Base-by-base conservation (phyloP, 768 basidiomycete species). In the Suillus variegatus region DNA sequence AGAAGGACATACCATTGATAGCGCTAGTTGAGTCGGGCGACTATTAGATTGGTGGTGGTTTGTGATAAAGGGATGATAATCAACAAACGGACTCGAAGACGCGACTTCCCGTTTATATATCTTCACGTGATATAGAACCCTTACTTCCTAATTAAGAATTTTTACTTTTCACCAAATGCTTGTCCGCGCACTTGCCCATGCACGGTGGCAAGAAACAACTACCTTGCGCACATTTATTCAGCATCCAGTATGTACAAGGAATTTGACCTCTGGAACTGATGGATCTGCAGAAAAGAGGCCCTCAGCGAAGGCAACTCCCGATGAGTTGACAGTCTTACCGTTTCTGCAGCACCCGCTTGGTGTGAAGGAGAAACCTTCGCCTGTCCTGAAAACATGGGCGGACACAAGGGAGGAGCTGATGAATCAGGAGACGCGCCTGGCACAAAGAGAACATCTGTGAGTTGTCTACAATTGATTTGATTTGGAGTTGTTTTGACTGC, bases 321-420 rank as follows among this genome's bases (percentile, higher is more conserved):
- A 35, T 43, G 67, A 70, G 46, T 60, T 65, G 55, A 69, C 73
- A 28, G 20, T 3, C 9, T 73, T 82, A n/a, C 66, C 73, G 16
- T 65, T 83, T 38, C 77, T 93, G 36, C 82, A 80, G 64, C 79
- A 91, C 25, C 93, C 95, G 10, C 79, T 96, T 12, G 95, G 95
- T n/a, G 84, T 95, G 43, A 77, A 79, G 49, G 85, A 90, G 64
- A 81, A 82, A 28, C 95, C 94, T 1, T 84, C 83, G 7, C 86
- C 91, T 9, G 74, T 83, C 14, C 73, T 76, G 49, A 87, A 84
- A 73, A 84, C 87, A 55, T 84, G 86, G 79, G 81, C 84, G 32
- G 84, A 91, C 64, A 85, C 82, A 66, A 82, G 85, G 69, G 87
- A 88, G 64, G 89, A 93, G 55, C 75, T 92, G 56, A 75, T 95